Evolutionary conservation across 2,329 filamentous ascomycete genomes (phyloP).

Genomic region (Bretziella fagacearum): DNA sequence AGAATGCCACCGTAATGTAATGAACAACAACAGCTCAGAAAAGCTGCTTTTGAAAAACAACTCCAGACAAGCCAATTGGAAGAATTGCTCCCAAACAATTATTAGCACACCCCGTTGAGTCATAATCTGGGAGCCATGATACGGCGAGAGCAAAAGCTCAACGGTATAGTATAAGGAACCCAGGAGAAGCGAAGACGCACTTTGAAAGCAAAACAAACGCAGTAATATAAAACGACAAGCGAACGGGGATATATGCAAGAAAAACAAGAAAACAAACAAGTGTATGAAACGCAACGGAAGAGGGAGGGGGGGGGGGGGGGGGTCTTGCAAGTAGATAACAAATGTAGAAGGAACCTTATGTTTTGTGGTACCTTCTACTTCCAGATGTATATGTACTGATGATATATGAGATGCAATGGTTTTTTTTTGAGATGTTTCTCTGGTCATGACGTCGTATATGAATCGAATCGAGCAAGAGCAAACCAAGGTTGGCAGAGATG

Average conservation of each 20-base stretch:
- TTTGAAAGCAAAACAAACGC: background rate
- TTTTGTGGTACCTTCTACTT: background rate
- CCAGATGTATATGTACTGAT: no score
- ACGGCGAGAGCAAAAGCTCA: background rate
- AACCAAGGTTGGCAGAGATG: no score
- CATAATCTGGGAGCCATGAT: background rate
- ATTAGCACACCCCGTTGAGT: background rate
- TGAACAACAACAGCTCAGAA: no score
- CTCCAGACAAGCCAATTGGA: background rate
- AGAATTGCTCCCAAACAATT: no score
- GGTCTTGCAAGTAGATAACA: no score
- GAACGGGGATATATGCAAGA: slow-evolving; percentile 7
- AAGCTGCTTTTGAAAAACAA: background rate
- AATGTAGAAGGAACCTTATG: slow-evolving; percentile 1
- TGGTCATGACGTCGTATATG: slow-evolving; percentile 8
- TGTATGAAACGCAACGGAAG: background rate
- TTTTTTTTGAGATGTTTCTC: slow-evolving; percentile 4
- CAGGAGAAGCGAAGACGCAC: background rate
- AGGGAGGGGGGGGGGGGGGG: no score
- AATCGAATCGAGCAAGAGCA: background rate
- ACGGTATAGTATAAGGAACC: background rate
- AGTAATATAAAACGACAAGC: background rate
- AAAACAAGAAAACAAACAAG: background rate
- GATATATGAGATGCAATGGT: background rate
- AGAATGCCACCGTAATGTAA: no score